Evolutionary conservation across 2,329 filamentous ascomycete species (phyloP).

Genomic region (Cryoendolithus antarcticus): DNA sequence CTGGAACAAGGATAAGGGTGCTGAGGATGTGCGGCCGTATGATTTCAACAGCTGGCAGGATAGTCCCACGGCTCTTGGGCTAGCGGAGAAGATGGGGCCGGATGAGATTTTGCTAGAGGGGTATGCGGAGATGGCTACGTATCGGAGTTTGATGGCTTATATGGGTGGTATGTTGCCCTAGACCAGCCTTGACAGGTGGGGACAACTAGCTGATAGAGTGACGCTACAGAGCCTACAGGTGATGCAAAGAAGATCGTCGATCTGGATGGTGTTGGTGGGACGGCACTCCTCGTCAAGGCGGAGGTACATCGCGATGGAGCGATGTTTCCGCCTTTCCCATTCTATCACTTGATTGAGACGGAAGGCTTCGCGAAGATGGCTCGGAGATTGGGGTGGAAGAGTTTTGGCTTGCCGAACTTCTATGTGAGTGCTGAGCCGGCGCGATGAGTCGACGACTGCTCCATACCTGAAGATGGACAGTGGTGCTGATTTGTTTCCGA

Average conservation of each 20-base stretch:
- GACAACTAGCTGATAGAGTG: not conserved
- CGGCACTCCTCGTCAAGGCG: conserved; percentile 83
- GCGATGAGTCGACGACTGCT: conserved; percentile 1
- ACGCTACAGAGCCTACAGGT: conserved; percentile 15
- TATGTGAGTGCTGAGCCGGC: conserved; percentile 51
- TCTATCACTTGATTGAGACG: conserved; percentile 95
- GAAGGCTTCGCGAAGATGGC: conserved; percentile 99
- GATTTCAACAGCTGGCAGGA: conserved; percentile 98
- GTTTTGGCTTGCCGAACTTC: conserved; percentile 89
- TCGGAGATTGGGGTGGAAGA: conserved; percentile 69
- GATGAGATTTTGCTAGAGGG: conserved; percentile 92
- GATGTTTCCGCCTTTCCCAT: conserved; percentile 95
- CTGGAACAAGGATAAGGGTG: conserved; percentile 53
- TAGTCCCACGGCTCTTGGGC: conserved; percentile 61
- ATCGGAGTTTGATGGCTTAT: conserved; percentile 81
- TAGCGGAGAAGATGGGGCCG: conserved; percentile 68
- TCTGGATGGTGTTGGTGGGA: conserved; percentile 88
- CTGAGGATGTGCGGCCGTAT: conserved; percentile 68
- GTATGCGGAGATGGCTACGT: conserved; percentile 86
- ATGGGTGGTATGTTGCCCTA: conserved; percentile 48
- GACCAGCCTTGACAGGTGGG: too few relatives aligned
- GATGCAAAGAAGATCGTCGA: conserved; percentile 36
- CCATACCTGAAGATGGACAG: not conserved
- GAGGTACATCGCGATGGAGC: conserved; percentile 94
- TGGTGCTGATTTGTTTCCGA: not conserved